Percentiles rank a stretch among this genome's conserved stretches.
Conservation (phyloP, 2,329 filamentous ascomycete species). For the Fusarium albidum region DNA sequence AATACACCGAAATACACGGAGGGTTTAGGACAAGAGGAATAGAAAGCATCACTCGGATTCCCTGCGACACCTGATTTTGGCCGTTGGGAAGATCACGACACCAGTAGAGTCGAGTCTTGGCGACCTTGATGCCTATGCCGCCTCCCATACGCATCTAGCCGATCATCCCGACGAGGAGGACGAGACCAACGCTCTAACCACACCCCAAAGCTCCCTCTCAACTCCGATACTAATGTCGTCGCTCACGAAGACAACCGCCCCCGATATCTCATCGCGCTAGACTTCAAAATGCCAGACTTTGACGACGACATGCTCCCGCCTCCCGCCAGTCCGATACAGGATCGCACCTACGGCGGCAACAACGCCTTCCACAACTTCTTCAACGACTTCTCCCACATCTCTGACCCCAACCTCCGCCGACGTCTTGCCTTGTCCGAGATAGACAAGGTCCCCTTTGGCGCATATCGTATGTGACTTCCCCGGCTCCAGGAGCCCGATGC, state of each 20-base stretch:
- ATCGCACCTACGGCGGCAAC: slow-evolving; percentile 67
- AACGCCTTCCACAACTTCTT: slow-evolving; percentile 78
- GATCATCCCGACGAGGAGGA: slow-evolving; percentile 24
- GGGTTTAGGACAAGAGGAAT: slow-evolving; percentile 10
- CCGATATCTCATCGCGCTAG: slow-evolving; percentile 35
- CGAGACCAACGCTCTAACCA: slow-evolving; percentile 28
- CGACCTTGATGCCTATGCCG: slow-evolving; percentile 12
- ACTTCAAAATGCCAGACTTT: slow-evolving; percentile 41
- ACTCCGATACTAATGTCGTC: slow-evolving; percentile 39
- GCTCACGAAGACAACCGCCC: slow-evolving; percentile 31
- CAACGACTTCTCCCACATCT: slow-evolving; percentile 71
- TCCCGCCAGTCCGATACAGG: slow-evolving; percentile 46
- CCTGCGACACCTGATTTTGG: slow-evolving; percentile 4
- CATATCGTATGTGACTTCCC: slow-evolving; percentile 62
- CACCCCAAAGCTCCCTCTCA: slow-evolving; percentile 19
- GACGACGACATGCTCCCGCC: slow-evolving; percentile 52
- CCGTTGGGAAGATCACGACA: neutral
- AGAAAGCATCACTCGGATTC: neutral
- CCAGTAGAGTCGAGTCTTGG: slow-evolving; percentile 3
- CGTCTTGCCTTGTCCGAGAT: slow-evolving; percentile 81
- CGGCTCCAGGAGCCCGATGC: neutral
- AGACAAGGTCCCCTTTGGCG: slow-evolving; percentile 79
- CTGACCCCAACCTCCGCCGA: slow-evolving; percentile 79
- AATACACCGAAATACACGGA: neutral
- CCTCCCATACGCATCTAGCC: slow-evolving; percentile 11